phyloP scores from a whole-genome alignment of 2,329 filamentous ascomycete genomes.

The Calonectria montana region DNA sequence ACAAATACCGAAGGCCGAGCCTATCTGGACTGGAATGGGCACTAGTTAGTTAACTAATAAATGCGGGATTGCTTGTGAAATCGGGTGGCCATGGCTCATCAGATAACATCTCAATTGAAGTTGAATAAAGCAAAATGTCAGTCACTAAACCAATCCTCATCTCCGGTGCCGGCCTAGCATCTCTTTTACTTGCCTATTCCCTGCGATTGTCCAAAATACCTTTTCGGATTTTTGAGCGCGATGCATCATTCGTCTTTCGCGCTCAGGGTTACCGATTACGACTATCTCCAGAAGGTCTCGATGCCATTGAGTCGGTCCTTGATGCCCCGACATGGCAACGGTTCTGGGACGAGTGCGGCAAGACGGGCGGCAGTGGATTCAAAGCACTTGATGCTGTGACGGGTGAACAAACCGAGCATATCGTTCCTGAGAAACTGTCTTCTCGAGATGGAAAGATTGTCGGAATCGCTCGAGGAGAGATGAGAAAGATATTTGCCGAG shows the following conservation, averaged over 20 bases:
- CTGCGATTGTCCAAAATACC: slow-evolving; percentile 55
- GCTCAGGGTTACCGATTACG: slow-evolving; percentile 73
- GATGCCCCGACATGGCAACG: slow-evolving; percentile 56
- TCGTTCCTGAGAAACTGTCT: slow-evolving; percentile 48
- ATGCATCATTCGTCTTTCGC: slow-evolving; percentile 62
- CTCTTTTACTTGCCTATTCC: slow-evolving; percentile 57
- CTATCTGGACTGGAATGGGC: background rate
- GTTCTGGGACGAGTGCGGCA: slow-evolving; percentile 71
- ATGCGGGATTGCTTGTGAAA: background rate
- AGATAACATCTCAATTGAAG: background rate
- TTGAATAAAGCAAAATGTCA: slow-evolving; percentile 28
- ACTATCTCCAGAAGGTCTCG: slow-evolving; percentile 66
- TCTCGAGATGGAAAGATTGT: slow-evolving; percentile 70
- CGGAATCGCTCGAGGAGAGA: slow-evolving; percentile 71
- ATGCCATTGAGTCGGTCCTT: slow-evolving; percentile 70
- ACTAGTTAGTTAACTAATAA: background rate
- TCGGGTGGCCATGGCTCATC: background rate
- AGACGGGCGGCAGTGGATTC: slow-evolving; percentile 68
- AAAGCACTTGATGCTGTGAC: slow-evolving; percentile 63
- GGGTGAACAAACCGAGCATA: slow-evolving; percentile 54
- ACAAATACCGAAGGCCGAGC: background rate
- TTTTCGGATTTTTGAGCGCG: slow-evolving; percentile 68
- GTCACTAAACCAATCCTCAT: slow-evolving; percentile 53
- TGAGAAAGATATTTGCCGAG: slow-evolving; percentile 68
- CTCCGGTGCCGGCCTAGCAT: slow-evolving; percentile 57